Evolutionary conservation across 1,284 basidiomycete genomes (phyloP), one percentile per base, ranked within the genome.

Genomic region (Veloboletus limbatus): DNA sequence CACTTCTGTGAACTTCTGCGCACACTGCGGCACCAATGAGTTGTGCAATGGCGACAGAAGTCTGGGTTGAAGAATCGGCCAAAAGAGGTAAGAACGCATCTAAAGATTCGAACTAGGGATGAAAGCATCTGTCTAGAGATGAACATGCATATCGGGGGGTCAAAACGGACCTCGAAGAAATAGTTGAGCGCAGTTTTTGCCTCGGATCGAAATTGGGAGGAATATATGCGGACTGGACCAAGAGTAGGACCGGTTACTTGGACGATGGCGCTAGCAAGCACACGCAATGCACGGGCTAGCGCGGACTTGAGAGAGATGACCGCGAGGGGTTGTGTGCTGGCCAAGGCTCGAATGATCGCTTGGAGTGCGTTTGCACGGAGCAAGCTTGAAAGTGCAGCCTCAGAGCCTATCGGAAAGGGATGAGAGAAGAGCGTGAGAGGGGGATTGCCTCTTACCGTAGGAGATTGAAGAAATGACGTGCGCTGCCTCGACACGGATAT

Each of bases 391-490:
- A 88, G 68, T 2, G 82, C 78, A 14, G 74, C 72, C n/a, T 78
- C 72, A 0, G 83, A 81, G 26, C 84, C 82, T 82, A 47, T 13
- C 3, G 33, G 20, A 41, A 16, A 27, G 35, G 17, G 35, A 22
- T 31, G 9, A 47, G 18, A 36, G 24, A 11, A 18, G 22, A 7
- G 8, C 8, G 26, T 0, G 51, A 22, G 38, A 8, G 36, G 26
- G 38, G 10, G 20, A 3, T 3, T n/a, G n/a, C n/a, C 14, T 8
- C 45, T 61, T 38, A 49, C 82, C 84, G 51, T 85, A 83, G 0
- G 85, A 76, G 9, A 90, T 70, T 0, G 87, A 89, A 0, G 85
- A 75, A 14, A 89, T 71, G 31, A 89, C 74, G 55, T 88, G 82
- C 0, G 85, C 83, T 0, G 86, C 83, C 57, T 89, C 87, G 38